phyloP scores from a whole-genome alignment of 169 alveolate genomes.

The Plasmodium vivax region DNA sequence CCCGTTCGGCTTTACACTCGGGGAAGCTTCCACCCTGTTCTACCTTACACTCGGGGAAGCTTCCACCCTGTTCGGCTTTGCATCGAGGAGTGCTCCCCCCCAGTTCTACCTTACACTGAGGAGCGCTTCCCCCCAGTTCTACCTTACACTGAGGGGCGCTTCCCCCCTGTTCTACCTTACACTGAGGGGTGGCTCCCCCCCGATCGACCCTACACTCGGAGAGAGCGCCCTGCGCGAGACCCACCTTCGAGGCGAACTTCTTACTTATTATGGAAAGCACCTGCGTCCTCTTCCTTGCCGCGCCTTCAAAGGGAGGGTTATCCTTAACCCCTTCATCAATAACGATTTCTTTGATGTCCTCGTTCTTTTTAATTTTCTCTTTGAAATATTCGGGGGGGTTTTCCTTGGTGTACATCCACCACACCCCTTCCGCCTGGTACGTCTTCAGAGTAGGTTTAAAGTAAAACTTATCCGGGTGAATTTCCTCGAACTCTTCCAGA shows the following conservation, averaged over 20 bases:
- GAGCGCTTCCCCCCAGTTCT: too few relatives aligned
- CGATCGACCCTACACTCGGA: not conserved
- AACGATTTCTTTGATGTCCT: constrained; percentile 40
- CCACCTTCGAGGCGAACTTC: not conserved
- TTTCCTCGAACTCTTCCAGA: constrained; percentile 66
- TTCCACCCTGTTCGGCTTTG: not conserved
- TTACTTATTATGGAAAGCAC: not conserved
- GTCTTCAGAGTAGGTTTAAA: constrained; percentile 54
- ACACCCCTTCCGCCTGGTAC: constrained; percentile 71
- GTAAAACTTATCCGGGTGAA: constrained; percentile 37
- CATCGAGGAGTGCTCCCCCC: not conserved
- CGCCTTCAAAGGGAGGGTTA: not conserved
- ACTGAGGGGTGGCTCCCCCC: not conserved
- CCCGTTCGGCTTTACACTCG: too few relatives aligned
- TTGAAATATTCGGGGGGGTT: constrained; percentile 63
- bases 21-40: not conserved
- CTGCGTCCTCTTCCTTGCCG: not conserved
- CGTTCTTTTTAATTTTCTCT: not conserved
- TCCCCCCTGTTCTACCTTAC: not conserved
- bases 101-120: not conserved
- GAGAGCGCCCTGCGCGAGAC: not conserved
- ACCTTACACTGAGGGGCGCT: too few relatives aligned
- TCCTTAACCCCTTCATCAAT: constrained; percentile 16
- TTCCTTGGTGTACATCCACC: constrained; percentile 73
- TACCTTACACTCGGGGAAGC: not conserved